Percentiles rank a stretch among this genome's conserved stretches.
phyloP scores from a whole-genome alignment of 148 eudicot species.

The Amaranthus hypochondriacus region DNA sequence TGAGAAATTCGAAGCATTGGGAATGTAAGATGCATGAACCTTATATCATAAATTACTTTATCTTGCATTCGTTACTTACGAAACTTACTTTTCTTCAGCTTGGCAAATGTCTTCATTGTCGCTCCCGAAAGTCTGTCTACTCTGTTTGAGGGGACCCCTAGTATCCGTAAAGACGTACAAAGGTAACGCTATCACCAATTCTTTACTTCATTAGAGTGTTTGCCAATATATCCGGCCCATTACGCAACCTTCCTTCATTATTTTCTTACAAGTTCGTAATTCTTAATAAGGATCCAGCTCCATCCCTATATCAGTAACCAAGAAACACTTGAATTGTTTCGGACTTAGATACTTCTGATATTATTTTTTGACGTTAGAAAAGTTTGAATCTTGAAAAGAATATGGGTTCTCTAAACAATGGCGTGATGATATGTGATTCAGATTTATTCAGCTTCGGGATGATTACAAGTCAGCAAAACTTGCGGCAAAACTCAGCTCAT shows the following conservation, averaged over 20 bases:
- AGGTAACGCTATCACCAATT: slow-evolving; percentile 38
- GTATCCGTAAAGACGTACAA: slow-evolving; percentile 94
- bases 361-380: too few relatives aligned
- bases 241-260: too few relatives aligned
- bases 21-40: slow-evolving; percentile 65
- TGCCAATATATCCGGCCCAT: too few relatives aligned
- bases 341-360: too few relatives aligned
- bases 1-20: slow-evolving; percentile 90
- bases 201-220: not conserved
- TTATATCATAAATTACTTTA: not conserved
- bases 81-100: slow-evolving; percentile 37
- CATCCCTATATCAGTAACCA: too few relatives aligned
- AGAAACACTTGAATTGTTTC: too few relatives aligned
- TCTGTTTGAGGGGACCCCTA: slow-evolving; percentile 92
- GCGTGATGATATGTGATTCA: slow-evolving; percentile 26
- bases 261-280: too few relatives aligned
- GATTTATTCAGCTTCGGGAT: slow-evolving; percentile 91
- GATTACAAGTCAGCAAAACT: slow-evolving; percentile 95
- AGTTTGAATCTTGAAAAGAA: too few relatives aligned
- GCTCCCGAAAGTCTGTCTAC: slow-evolving; percentile 96
- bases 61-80: slow-evolving; percentile 1
- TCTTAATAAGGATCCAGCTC: too few relatives aligned
- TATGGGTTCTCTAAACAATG: not conserved
- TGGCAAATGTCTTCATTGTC: slow-evolving; percentile 98
- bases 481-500: slow-evolving; percentile 77